Conservation (phyloP, 2,329 filamentous ascomycete genomes). For the Colletotrichum sidae region DNA sequence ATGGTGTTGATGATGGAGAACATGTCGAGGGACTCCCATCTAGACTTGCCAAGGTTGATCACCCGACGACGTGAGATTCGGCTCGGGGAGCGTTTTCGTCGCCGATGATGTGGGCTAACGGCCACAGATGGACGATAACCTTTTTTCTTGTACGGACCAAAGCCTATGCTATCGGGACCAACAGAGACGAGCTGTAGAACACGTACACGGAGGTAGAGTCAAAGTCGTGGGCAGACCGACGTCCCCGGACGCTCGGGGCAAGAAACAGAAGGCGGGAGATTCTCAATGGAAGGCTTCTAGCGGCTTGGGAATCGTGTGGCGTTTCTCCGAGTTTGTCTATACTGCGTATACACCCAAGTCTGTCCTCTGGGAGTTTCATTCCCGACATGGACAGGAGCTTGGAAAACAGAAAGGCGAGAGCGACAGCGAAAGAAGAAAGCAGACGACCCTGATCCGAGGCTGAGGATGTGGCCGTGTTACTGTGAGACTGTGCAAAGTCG, state of each 20-base stretch:
- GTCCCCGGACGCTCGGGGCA: conserved; percentile 4
- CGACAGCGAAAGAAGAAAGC: background rate
- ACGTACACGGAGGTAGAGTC: background rate
- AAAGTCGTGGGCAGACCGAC: background rate
- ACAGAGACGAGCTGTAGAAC: background rate
- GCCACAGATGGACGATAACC: conserved; percentile 2
- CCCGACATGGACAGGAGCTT: background rate
- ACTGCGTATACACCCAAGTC: background rate
- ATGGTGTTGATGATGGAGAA: too few relatives aligned
- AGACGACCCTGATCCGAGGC: conserved; percentile 5
- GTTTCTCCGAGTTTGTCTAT: background rate
- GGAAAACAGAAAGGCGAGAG: background rate
- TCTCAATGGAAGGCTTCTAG: conserved; percentile 30
- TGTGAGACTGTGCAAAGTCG: conserved; percentile 6
- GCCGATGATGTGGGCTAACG: conserved; percentile 2
- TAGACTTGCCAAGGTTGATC: background rate
- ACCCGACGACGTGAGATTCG: conserved; percentile 23
- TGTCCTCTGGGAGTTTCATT: background rate
- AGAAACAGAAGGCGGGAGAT: conserved; percentile 20
- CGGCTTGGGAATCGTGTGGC: conserved; percentile 19
- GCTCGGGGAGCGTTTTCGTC: conserved; percentile 14
- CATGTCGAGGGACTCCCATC: background rate
- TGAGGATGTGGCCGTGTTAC: conserved; percentile 1
- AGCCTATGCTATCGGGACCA: too few relatives aligned
- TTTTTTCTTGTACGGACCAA: background rate